Evolutionary conservation across 495 filamentous ascomycete genomes (phyloP), one percentile per base, ranked within the genome.

Genomic region (Penicillium malachiteum): DNA sequence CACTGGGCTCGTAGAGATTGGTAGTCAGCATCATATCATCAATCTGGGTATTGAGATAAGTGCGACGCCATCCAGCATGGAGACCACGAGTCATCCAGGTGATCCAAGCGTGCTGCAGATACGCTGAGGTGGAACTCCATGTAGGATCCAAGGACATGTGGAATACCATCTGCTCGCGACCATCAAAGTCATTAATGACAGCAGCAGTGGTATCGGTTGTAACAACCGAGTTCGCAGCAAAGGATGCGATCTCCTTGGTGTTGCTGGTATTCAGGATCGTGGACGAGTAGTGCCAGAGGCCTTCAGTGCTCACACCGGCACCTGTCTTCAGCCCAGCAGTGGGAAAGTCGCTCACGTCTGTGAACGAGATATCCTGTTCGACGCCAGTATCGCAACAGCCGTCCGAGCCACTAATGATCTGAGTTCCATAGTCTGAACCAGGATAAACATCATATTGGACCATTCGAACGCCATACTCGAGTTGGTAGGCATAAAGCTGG

Each of bases 11-110:
- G 65, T 86, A 87, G 41, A 87, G 71, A 10, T 77, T 73, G 1
- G 82, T 80, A 35, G 73, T 68, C 6, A 87, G 65, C 57, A 85
- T 80, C 78, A 87, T 81, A 63, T 87, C 84, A 60, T 87, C 84
- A 26, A 87, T 81, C 67, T 86, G 84, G n/a, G 83, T 83, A 63
- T 73, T 79, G 41, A 85, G 59, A 58, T 81, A 77, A 50, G 80
- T 69, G 44, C 82, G 76, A 44, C 84, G 80, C 53, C 80, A 78
- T 30, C 80, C 81, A 11, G 80, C 71, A 56, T 81, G 79, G 3
- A 84, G 57, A 35, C 84, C 84, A 35, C 80, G 73, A 13, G 81
- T 84, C 10, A 84, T 63, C 82, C 82, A 87, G 57, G 78, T 77
- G 54, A 87, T 84, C 79, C 80, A 85, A n/a, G 79, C 79, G 66